Conservation (phyloP, 805 yeast genomes). For the Saccharomycopsis fodiens region DNA sequence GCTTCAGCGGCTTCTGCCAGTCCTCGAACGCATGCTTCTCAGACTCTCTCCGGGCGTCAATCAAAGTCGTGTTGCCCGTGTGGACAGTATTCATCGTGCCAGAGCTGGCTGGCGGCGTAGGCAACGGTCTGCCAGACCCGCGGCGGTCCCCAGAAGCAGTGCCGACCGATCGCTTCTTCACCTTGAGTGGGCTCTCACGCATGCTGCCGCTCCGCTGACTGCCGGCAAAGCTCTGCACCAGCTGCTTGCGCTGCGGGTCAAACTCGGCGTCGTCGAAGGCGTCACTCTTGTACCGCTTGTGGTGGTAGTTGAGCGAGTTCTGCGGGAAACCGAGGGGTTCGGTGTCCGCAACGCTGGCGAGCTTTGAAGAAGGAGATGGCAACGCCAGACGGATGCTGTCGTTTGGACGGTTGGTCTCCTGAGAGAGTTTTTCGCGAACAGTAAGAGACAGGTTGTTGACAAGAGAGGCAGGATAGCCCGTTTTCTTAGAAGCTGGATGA, state of each 20-base stretch:
- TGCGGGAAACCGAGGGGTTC: background rate
- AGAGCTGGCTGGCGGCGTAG: constrained; percentile 10
- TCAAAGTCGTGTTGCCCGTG: background rate
- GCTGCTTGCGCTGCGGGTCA: background rate
- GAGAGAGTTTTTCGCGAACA: constrained; percentile 9
- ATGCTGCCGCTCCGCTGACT: constrained; percentile 1
- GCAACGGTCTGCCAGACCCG: constrained; percentile 6
- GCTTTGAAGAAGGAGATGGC: constrained; percentile 8
- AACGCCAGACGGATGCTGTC: background rate
- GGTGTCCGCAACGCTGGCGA: background rate
- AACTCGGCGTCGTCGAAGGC: constrained; percentile 12
- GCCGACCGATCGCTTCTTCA: constrained; percentile 2
- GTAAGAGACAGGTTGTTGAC: constrained; percentile 3
- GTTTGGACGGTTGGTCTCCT: background rate
- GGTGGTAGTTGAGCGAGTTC: constrained; percentile 13
- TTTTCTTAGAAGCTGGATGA: no score
- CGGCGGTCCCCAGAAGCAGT: background rate
- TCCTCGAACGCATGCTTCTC: background rate
- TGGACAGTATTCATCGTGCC: background rate
- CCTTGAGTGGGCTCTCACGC: constrained; percentile 6
- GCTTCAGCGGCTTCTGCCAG: background rate
- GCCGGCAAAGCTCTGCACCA: background rate
- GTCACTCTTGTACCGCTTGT: constrained; percentile 19
- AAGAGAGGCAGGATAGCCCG: background rate
- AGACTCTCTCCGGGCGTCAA: background rate